Percentiles rank a stretch among this genome's conserved stretches.
Evolutionary conservation across 192 early-diverging fungal genomes (phyloP).

Genomic region (Linnemannia schmuckeri): DNA sequence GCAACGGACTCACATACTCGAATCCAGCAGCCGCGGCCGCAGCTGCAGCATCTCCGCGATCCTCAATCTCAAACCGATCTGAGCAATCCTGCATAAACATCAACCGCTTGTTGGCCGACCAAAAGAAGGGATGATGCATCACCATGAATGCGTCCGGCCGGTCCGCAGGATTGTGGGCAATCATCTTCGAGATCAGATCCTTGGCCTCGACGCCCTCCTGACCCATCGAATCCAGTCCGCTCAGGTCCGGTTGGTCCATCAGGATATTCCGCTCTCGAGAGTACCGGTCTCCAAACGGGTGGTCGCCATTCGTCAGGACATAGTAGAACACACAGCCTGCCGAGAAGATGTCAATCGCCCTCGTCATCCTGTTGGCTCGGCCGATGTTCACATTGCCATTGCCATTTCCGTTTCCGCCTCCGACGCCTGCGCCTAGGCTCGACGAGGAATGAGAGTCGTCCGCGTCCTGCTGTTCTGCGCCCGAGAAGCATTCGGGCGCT

Average conservation of each 20-base stretch:
- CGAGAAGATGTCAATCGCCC: constrained; percentile 96
- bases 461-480: constrained; percentile 32
- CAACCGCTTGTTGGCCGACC: constrained; percentile 87
- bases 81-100: constrained; percentile 95
- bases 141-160: constrained; percentile 85
- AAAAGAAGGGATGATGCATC: constrained; percentile 96
- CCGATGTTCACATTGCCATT: background rate
- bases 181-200: constrained; percentile 93
- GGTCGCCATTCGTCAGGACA: constrained; percentile 87
- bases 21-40: background rate
- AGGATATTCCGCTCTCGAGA: constrained; percentile 94
- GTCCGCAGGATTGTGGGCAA: constrained; percentile 79
- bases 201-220: constrained; percentile 86
- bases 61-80: constrained; percentile 94
- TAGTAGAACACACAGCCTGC: constrained; percentile 97
- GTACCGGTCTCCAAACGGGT: constrained; percentile 96
- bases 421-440: constrained; percentile 39
- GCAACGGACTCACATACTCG: constrained; percentile 74
- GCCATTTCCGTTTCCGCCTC: constrained; percentile 17
- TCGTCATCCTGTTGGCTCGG: constrained; percentile 72
- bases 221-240: constrained; percentile 75
- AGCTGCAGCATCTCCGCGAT: constrained; percentile 46
- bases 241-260: constrained; percentile 78
- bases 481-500: constrained; percentile 86
- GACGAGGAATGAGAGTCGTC: constrained; percentile 50